Evolutionary conservation across 2,329 filamentous ascomycete genomes (phyloP), one percentile per base, ranked within the genome.

Genomic region (Aureobasidium namibiae): DNA sequence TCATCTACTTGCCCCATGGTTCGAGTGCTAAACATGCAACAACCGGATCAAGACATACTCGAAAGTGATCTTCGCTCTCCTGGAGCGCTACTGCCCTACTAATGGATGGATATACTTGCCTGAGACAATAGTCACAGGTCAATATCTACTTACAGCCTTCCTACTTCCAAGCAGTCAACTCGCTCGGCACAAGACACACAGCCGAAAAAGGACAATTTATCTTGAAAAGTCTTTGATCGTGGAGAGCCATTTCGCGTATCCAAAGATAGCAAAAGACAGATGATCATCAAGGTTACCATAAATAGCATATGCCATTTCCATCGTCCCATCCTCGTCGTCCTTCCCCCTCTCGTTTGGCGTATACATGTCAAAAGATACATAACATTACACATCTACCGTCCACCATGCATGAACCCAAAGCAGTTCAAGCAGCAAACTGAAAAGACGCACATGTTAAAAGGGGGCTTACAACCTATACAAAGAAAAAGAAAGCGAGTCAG

Each of bases 341-440:
- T 18, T 41, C 38, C 38, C 45, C 45, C 45, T 49, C 45, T 31
- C 31, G 45, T 49, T 49, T 49, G 45, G 45, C 45, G 29, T 34
- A 49, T 41, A 41, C 26, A 29, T 9, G 39, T 24, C 23, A 18
- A 24, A 14, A 24, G 44, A 29, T 31, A 54, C 38, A 16, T n/a
- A 23, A 29, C 26, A 4, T 5, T 9, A 23, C 7, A 39, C 5
- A 16, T 14, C 33, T 10, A 52, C 33, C 48, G 48, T 39, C 18
- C 23, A 29, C 26, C 29, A 26, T 54, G 50, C 50, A 54, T 54
- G 26, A 54, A 54, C 50, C 50, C 16, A n/a, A n/a, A n/a, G n/a
- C n/a, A n/a, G 21, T 33, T 18, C 18, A 4, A 29, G 50, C 26
- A n/a, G n/a, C n/a, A n/a, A n/a, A n/a, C n/a, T n/a, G n/a, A n/a